Evolutionary conservation across 108 stramenopile genomes (phyloP).

Genomic region (Mayamaea pseudoterrestris): DNA sequence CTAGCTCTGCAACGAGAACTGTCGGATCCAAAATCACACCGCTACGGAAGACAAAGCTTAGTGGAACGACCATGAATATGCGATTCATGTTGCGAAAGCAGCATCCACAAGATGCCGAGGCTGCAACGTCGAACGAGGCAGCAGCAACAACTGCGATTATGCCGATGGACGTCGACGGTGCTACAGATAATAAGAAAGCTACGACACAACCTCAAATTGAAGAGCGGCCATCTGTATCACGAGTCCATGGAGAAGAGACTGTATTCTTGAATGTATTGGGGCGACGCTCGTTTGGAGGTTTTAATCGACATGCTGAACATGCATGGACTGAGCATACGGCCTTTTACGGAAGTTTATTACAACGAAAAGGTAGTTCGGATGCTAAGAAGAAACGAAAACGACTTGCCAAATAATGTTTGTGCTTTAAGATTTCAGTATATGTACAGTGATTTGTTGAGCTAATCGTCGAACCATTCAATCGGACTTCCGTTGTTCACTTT

Average conservation of each 20-base stretch:
- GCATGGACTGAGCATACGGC: background rate
- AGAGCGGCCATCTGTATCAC: background rate
- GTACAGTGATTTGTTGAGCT: too few species aligned
- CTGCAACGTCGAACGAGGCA: background rate
- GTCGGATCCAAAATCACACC: too few species aligned
- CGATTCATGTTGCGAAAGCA: slow-evolving; percentile 1
- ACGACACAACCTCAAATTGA: background rate
- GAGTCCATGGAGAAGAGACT: background rate
- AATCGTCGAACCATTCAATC: background rate
- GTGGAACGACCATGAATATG: slow-evolving; percentile 3
- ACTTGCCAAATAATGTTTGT: too few species aligned
- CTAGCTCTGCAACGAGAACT: too few species aligned
- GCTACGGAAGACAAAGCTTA: too few species aligned
- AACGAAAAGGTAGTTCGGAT: background rate
- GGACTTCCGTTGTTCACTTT: background rate
- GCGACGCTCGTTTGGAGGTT: background rate
- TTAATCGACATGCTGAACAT: background rate
- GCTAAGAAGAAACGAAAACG: background rate
- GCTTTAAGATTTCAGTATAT: too few species aligned
- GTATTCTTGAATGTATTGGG: slow-evolving; percentile 1
- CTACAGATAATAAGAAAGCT: background rate
- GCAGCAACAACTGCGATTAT: background rate
- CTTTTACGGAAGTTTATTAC: background rate
- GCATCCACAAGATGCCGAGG: too few species aligned
- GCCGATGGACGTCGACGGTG: background rate